Percentiles rank a stretch among this genome's conserved stretches.
Conservation (phyloP, 1,139 yeast genomes). For the Kurtzmaniella quercitrusa region DNA sequence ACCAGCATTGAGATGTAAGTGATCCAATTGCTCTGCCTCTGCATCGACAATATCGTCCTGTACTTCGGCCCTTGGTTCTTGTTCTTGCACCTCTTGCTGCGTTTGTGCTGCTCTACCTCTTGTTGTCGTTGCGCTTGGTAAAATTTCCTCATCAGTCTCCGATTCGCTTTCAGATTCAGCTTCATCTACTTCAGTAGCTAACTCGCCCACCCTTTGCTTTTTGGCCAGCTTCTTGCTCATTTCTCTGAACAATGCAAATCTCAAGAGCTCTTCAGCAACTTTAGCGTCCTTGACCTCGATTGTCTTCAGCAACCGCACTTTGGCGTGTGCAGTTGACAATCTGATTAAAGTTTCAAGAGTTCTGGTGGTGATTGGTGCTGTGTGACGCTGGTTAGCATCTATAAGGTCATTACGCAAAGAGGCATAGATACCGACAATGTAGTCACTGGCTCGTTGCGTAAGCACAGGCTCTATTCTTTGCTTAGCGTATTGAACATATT, state of each 20-base stretch:
- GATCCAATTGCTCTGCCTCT: conserved; percentile 22
- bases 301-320: conserved; percentile 74
- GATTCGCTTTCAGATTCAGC: conserved; percentile 18
- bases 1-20: conserved; percentile 16
- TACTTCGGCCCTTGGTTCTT: conserved; percentile 8
- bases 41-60: conserved; percentile 16
- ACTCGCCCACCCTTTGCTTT: conserved; percentile 26
- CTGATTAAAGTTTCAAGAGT: conserved; percentile 95
- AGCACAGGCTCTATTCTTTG: conserved; percentile 81
- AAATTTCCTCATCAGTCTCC: conserved; percentile 20
- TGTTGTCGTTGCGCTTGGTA: conserved; percentile 17
- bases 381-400: conserved; percentile 68
- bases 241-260: conserved; percentile 85
- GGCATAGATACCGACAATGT: conserved; percentile 77
- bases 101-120: conserved; percentile 16
- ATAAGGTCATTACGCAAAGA: conserved; percentile 79
- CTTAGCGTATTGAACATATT: conserved; percentile 92
- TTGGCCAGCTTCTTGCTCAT: conserved; percentile 39
- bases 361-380: conserved; percentile 97
- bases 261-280: conserved; percentile 79
- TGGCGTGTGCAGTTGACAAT: conserved; percentile 95
- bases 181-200: conserved; percentile 14
- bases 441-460: conserved; percentile 73
- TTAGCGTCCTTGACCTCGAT: conserved; percentile 78
- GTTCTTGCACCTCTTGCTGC: conserved; percentile 8